Evolutionary conservation across 169 alveolate genomes (phyloP).

Genomic region (Plasmodium coatneyi): DNA sequence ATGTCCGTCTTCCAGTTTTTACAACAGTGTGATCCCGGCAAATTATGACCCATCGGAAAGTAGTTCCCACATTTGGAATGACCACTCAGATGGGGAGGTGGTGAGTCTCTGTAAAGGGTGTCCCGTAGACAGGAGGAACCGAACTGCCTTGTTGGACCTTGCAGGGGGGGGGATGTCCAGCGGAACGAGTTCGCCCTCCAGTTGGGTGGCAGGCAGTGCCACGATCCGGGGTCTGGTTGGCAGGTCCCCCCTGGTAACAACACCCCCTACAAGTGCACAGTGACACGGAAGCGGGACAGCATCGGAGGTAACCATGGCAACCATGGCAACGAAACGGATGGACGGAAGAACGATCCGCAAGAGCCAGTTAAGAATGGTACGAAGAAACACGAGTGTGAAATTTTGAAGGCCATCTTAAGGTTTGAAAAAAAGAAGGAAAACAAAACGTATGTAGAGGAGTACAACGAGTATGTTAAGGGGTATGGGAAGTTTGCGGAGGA

Average conservation of each 20-base stretch:
- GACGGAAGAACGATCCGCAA: background rate
- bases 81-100: slow-evolving; percentile 19
- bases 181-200: background rate
- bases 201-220: background rate
- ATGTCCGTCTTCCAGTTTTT: background rate
- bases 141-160: background rate
- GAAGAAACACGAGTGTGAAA: background rate
- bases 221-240: background rate
- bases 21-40: background rate
- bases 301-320: too few species aligned
- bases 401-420: background rate
- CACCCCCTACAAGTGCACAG: background rate
- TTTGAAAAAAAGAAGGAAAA: slow-evolving; percentile 28
- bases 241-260: background rate
- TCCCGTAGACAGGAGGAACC: background rate
- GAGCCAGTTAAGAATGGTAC: background rate
- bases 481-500: slow-evolving; percentile 19
- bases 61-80: background rate
- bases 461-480: background rate
- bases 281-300: background rate
- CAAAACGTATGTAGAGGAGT: slow-evolving; percentile 4
- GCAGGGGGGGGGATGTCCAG: background rate
- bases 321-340: background rate
- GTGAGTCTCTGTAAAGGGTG: background rate
- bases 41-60: background rate